phyloP scores from a whole-genome alignment of 495 filamentous ascomycete genomes.

The Neurospora terricola region DNA sequence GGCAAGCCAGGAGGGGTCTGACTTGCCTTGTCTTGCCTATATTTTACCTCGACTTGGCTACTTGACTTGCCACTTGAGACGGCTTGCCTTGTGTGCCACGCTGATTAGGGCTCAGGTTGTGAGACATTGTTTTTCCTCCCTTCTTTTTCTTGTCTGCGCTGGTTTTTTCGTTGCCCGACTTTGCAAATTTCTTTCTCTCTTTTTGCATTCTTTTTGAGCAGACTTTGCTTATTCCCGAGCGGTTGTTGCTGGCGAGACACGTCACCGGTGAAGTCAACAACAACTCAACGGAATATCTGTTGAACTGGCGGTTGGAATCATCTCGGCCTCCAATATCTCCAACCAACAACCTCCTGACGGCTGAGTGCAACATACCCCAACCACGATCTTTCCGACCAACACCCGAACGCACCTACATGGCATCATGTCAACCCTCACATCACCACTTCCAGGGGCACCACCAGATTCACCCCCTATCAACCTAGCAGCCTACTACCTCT shows the following conservation, averaged over 20 bases:
- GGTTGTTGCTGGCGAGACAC: not conserved
- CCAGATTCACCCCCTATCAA: not conserved
- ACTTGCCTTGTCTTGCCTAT: too few relatives aligned
- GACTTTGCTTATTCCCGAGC: not conserved
- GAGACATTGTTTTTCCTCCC: not conserved
- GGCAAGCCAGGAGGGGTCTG: too few relatives aligned
- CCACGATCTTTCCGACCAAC: not conserved
- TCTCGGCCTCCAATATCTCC: too few relatives aligned
- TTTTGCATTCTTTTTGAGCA: not conserved
- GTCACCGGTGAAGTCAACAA: not conserved
- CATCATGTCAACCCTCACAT: not conserved
- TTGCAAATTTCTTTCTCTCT: not conserved
- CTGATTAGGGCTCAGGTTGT: not conserved
- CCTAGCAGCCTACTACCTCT: slow-evolving; percentile 6
- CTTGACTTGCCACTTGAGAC: too few relatives aligned
- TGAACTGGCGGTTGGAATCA: too few relatives aligned
- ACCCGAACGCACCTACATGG: not conserved
- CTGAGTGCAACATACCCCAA: not conserved
- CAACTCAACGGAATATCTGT: too few relatives aligned
- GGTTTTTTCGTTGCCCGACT: not conserved
- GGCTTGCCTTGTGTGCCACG: too few relatives aligned
- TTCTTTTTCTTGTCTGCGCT: not conserved
- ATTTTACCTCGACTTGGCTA: too few relatives aligned
- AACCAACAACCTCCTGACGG: not conserved
- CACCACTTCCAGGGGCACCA: not conserved